phyloP scores from a whole-genome alignment of 2,329 filamentous ascomycete species.

The Trichoderma sp. region DNA sequence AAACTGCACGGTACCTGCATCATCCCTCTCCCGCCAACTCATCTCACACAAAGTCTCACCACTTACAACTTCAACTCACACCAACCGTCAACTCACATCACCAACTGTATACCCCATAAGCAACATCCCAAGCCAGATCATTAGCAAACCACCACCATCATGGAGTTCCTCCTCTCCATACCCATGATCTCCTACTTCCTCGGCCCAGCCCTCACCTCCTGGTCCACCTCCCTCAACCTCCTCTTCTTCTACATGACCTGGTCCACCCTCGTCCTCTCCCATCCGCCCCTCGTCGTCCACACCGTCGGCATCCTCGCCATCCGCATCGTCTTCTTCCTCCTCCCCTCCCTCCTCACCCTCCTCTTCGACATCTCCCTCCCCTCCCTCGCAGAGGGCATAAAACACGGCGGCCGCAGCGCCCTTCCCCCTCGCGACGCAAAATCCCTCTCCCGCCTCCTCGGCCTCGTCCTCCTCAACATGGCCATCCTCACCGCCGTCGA shows the following conservation, averaged over 20 bases:
- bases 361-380: slow-evolving; percentile 72
- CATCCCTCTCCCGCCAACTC: background rate
- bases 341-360: slow-evolving; percentile 73
- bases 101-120: background rate
- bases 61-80: background rate
- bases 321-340: slow-evolving; percentile 69
- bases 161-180: slow-evolving; percentile 71
- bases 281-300: slow-evolving; percentile 75
- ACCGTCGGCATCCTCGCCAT: slow-evolving; percentile 69
- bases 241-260: slow-evolving; percentile 91
- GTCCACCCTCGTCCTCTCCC: slow-evolving; percentile 78
- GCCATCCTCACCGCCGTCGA: slow-evolving; percentile 49
- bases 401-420: slow-evolving; percentile 60
- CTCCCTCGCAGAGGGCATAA: slow-evolving; percentile 67
- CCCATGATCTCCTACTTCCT: slow-evolving; percentile 71
- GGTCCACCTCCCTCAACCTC: slow-evolving; percentile 78
- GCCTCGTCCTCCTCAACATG: slow-evolving; percentile 52
- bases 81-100: background rate
- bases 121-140: too few relatives aligned
- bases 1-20: slow-evolving; percentile 19
- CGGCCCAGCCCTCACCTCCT: slow-evolving; percentile 64
- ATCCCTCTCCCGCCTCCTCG: slow-evolving; percentile 42
- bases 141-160: slow-evolving; percentile 32
- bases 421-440: slow-evolving; percentile 51
- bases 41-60: background rate